A percentile compares a stretch with the other conserved stretches of the same genome.
Conservation (phyloP, 2,329 filamentous ascomycete species). For the Trematosphaeria pertusa region DNA sequence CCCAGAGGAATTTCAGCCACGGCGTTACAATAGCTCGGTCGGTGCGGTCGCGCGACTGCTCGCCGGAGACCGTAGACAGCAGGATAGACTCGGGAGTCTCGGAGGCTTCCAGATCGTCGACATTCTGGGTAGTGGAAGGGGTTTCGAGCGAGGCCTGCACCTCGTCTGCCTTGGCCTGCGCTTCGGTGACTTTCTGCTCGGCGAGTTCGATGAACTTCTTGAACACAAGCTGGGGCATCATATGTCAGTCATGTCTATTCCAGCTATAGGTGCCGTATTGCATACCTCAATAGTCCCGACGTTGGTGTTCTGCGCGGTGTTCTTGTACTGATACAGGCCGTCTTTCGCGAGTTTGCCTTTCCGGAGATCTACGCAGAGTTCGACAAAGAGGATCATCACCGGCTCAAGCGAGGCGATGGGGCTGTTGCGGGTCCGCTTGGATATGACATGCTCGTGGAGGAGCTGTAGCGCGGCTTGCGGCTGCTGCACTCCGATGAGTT, state of each 20-base stretch:
- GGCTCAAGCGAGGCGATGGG: constrained; percentile 96
- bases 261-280: too few relatives aligned
- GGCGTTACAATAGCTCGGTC: constrained; percentile 98
- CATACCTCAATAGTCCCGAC: constrained; percentile 93
- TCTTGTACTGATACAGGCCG: constrained; percentile 99
- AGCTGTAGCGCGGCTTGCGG: constrained; percentile 88
- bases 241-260: too few relatives aligned
- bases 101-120: constrained; percentile 95
- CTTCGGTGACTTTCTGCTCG: constrained; percentile 93
- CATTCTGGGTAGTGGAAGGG: constrained; percentile 72
- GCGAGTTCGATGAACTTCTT: constrained; percentile 98
- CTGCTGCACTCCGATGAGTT: constrained; percentile 98
- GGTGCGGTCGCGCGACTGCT: constrained; percentile 96
- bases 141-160: constrained; percentile 88
- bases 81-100: constrained; percentile 99
- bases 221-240: constrained; percentile 79
- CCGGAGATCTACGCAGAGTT: constrained; percentile 94
- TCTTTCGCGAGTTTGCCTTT: constrained; percentile 99
- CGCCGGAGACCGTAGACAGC: constrained; percentile 94
- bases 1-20: constrained; percentile 99
- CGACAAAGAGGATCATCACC: constrained; percentile 97
- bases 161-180: constrained; percentile 94
- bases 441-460: constrained; percentile 98
- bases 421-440: constrained; percentile 96
- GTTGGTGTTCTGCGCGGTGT: constrained; percentile 98